Evolutionary conservation across 495 filamentous ascomycete genomes (phyloP).

Genomic region (Annulohypoxylon maeteangense): DNA sequence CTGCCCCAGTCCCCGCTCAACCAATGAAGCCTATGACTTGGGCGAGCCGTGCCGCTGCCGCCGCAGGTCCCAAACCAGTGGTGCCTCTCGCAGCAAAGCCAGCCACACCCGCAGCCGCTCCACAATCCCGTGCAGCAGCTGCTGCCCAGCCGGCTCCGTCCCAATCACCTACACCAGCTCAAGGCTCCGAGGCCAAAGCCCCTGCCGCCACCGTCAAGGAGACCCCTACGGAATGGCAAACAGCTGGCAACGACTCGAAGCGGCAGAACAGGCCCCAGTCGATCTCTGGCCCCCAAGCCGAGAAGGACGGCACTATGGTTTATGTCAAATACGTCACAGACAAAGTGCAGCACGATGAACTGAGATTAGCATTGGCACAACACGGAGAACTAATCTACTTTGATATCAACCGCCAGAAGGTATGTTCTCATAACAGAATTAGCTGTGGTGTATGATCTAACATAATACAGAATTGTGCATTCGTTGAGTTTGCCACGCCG

Average conservation of each 20-base stretch:
- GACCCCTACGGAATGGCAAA: conserved; percentile 76
- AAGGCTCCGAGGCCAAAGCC: conserved; percentile 39
- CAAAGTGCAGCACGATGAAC: conserved; percentile 74
- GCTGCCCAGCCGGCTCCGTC: conserved; percentile 29
- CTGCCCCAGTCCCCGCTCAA: conserved; percentile 47
- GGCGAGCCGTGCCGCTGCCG: conserved; percentile 77
- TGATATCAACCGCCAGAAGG: conserved; percentile 90
- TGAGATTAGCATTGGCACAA: conserved; percentile 71
- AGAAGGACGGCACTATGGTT: conserved; percentile 76
- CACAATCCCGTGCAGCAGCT: conserved; percentile 36
- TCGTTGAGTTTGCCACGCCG: conserved; percentile 87
- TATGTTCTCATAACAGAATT: conserved; percentile 54
- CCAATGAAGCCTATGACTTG: conserved; percentile 81
- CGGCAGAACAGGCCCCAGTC: conserved; percentile 75
- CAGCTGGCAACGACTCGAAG: conserved; percentile 83
- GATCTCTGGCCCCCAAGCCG: conserved; percentile 57
- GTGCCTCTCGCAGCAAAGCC: conserved; percentile 60
- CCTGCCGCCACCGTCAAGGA: conserved; percentile 53
- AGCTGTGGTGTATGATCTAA: conserved; percentile 39
- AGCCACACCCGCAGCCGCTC: conserved; percentile 54
- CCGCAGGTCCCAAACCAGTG: conserved; percentile 57
- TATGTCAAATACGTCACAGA: conserved; percentile 96
- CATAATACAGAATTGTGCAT: conserved; percentile 84
- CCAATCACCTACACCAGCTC: conserved; percentile 45
- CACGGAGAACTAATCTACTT: conserved; percentile 87